Conservation (phyloP, 257 asterid species). For the Solanum boliviense region DNA sequence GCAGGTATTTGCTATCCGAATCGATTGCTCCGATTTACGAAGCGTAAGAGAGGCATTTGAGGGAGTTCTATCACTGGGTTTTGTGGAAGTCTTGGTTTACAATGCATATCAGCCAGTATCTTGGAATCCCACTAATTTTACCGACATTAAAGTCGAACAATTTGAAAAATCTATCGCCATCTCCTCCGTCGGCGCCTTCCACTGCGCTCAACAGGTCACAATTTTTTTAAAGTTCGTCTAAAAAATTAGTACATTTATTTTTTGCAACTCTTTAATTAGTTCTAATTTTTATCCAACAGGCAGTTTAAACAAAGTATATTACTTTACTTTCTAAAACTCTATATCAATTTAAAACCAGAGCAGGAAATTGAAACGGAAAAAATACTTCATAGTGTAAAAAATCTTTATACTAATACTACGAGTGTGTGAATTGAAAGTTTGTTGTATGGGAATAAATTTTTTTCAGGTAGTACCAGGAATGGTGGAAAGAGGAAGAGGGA, state of each 20-base stretch:
- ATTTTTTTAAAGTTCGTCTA: too few relatives aligned
- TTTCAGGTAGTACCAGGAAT: constrained; percentile 66
- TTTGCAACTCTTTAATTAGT: too few relatives aligned
- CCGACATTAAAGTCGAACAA: constrained; percentile 34
- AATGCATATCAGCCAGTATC: constrained; percentile 54
- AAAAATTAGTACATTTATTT: too few relatives aligned
- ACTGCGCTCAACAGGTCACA: constrained; percentile 70
- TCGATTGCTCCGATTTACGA: constrained; percentile 69
- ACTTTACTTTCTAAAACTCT: not conserved
- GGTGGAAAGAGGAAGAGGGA: constrained; percentile 81
- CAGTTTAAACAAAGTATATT: too few relatives aligned
- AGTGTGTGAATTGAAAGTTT: not conserved
- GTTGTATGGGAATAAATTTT: not conserved
- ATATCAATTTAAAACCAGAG: not conserved
- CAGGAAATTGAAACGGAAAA: not conserved
- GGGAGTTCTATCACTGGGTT: constrained; percentile 68
- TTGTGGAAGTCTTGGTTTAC: constrained; percentile 70
- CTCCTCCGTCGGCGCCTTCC: constrained; percentile 81
- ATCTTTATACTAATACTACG: not conserved
- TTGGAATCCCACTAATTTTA: constrained; percentile 35
- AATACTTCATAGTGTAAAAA: not conserved
- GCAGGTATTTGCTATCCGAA: constrained; percentile 74
- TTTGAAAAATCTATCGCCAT: constrained; percentile 63
- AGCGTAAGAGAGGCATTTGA: constrained; percentile 81
- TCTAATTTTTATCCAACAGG: too few relatives aligned